phyloP scores from a whole-genome alignment of 2,329 filamentous ascomycete species.

The Monosporascus sp. region DNA sequence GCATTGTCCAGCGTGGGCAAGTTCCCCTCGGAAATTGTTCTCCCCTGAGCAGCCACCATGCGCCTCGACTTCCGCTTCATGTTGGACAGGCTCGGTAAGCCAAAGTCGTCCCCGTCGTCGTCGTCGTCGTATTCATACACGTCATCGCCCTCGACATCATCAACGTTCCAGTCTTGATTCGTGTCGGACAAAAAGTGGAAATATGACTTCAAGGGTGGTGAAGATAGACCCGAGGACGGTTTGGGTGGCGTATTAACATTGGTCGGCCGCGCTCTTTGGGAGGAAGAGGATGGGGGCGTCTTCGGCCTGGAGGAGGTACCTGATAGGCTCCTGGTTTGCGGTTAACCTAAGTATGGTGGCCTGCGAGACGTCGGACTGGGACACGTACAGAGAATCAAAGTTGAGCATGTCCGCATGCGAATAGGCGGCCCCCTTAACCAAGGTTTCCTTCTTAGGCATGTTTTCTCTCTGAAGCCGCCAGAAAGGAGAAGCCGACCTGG shows the following conservation, averaged over 20 bases:
- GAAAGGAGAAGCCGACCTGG: conserved; percentile 81
- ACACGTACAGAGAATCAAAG: conserved; percentile 68
- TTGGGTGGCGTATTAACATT: conserved; percentile 53
- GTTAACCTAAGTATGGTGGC: conserved; percentile 4
- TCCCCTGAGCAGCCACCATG: conserved; percentile 41
- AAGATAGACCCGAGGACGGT: conserved; percentile 46
- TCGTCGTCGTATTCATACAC: conserved; percentile 78
- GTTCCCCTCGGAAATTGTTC: conserved; percentile 22
- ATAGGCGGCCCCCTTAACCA: conserved; percentile 90
- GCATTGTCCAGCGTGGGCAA: conserved; percentile 33
- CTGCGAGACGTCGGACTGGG: neutral
- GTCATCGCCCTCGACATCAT: conserved; percentile 59
- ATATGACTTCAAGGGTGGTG: conserved; percentile 67
- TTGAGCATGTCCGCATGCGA: conserved; percentile 94
- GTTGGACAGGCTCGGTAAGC: conserved; percentile 83
- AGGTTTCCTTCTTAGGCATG: conserved; percentile 47
- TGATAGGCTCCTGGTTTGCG: conserved; percentile 48
- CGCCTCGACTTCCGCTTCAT: conserved; percentile 69
- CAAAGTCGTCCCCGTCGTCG: conserved; percentile 91
- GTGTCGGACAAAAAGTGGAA: conserved; percentile 76
- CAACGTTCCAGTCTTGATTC: conserved; percentile 74
- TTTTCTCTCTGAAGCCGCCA: conserved; percentile 62
- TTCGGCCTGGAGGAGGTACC: conserved; percentile 60
- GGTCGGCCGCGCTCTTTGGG: conserved; percentile 45
- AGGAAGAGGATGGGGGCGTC: conserved; percentile 64